Evolutionary conservation across 164 flowering plant genomes (phyloP), one percentile per base, ranked within the genome.

Genomic region (Berberis thunbergii): DNA sequence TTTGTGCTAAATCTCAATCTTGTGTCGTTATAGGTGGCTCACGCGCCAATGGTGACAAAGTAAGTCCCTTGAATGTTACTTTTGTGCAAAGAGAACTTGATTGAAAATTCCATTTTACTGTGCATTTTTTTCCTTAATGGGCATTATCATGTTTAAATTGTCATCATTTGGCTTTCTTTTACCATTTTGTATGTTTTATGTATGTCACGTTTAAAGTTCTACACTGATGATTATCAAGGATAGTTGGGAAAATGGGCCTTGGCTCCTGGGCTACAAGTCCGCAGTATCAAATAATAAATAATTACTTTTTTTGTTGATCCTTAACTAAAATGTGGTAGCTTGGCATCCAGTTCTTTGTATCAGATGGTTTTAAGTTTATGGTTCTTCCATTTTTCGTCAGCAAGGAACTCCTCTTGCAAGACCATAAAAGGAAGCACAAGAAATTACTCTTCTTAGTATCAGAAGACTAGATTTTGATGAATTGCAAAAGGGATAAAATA

Each of bases 241-340:
- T 72, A 83, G 83, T 59, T 89, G 97, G 97, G 99, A 95, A 74
- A 98, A 95, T 60, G 97, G 83, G n/a, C 59, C 99, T 97, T 71
- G 94, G 70, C 44, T 81, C 99, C 49, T 95, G 99, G 99, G 91
- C 83, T n/a, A 69, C 87, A 46, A 89, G 92, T 74, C 97, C 99
- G 6, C 96, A 83, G 60, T 89, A 91, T 75, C 97, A 88, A 94
- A 98, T 92, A 13, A 64, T 74, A 41, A 45, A 44, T 66, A n/a
- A 58, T 65, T 26, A 48, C 38, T 46, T 43, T 8, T 5, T n/a
- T 9, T 10, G 12, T 5, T 26, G 8, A 10, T 26, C 26, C 26
- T 26, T 26, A 26, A 26, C 26, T 26, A 26, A 26, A 26, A 26
- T 26, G 7, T 7, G 46, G 7, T 57, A 43, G 4, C 41, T 10